Conservation (phyloP, 2,329 filamentous ascomycete species). For the Penicillium sp. region DNA sequence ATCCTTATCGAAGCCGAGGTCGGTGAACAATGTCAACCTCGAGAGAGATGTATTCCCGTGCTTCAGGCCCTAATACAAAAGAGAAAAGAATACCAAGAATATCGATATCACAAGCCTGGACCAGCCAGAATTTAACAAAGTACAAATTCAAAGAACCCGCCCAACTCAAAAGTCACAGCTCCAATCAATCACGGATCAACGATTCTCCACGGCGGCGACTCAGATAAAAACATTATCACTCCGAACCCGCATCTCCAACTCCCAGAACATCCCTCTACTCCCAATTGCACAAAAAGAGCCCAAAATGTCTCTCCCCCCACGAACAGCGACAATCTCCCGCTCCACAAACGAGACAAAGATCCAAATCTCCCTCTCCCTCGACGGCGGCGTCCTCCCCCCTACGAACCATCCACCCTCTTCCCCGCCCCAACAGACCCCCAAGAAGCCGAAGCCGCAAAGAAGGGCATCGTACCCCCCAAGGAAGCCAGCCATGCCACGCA, state of each 20-base stretch:
- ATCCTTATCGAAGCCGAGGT: conserved; percentile 9
- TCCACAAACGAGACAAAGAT: conserved; percentile 99
- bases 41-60: not conserved
- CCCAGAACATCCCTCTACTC: not conserved
- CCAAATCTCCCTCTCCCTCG: conserved; percentile 84
- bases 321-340: conserved; percentile 75
- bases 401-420: conserved; percentile 49
- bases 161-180: no score
- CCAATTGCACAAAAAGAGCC: not conserved
- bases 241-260: conserved; percentile 6
- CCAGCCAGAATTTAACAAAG: conserved; percentile 19
- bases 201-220: conserved; percentile 21
- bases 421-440: conserved; percentile 59
- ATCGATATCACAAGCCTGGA: conserved; percentile 4
- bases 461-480: conserved; percentile 40
- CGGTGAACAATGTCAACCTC: not conserved
- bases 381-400: conserved; percentile 66
- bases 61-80: not conserved
- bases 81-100: not conserved
- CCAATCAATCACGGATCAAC: conserved; percentile 22
- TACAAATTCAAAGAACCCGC: no score
- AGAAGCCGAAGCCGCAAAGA: conserved; percentile 48
- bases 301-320: conserved; percentile 49
- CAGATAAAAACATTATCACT: conserved; percentile 19
- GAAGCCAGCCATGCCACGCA: conserved; percentile 74